Base-by-base conservation (phyloP, 306 rosid species). In the Elaeagnus macrophylla region DNA sequence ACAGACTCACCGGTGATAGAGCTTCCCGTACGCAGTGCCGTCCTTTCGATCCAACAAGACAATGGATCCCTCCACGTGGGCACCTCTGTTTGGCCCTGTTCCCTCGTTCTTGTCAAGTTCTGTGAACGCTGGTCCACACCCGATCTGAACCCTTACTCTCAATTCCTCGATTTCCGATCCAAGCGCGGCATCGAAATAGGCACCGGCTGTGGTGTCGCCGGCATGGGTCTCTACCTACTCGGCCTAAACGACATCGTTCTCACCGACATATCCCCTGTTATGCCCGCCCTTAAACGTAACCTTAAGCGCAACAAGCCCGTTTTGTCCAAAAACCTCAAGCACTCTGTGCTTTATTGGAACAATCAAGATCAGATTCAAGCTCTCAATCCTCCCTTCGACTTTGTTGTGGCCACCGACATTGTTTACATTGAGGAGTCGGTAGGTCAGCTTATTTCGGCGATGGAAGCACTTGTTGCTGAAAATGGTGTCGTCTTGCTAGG, bases 81-180 rank as follows among this genome's bases (percentile, higher is more conserved):
- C 37, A 90, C 94, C 67, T 72, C 95, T 71, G 95, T 90, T 38
- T 86, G 97, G 97, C 95, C 97, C 1, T 90, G 97, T 55, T 90
- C 95, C 39, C 79, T 90, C 36, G 78, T 90, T 67, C 91, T 90
- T 55, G 97, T 86, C 73, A 90, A 86, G 74, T 90, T 90, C 79
- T 58, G 55, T 40, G 94, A 90, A 39, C 94, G 95, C 40, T 90
- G 95, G 97, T 67, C 72, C 70, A 74, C 80, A 9, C 52, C 9
- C 12, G 13, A 11, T 46, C 57, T 37, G 4, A 25, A 25, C 77
- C 97, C 94, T 12, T 90, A 90, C 72, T 61, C 80, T 51, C 14
- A 47, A 19, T 76, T 83, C 54, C 88, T 90, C 48, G 69, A 83
- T 38, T 90, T 90, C 83, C 41, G 56, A 3, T 51, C 56, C 59